These are phyloP conservation scores for Candida germanica DNA, from an alignment of 805 yeast genomes.

Conservation along the genomic window DNA sequence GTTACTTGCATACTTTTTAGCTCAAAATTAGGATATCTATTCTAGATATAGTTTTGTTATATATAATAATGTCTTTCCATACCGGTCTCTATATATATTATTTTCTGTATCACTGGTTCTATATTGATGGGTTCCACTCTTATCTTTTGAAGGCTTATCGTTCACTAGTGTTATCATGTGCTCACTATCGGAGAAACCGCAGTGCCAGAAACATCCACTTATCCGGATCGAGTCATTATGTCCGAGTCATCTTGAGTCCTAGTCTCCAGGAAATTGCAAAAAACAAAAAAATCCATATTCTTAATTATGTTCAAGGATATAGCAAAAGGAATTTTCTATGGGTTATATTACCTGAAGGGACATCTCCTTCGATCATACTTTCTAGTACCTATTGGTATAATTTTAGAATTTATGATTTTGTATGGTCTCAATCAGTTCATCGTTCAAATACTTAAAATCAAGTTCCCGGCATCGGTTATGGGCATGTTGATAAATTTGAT, in stretches of 20 bases:
- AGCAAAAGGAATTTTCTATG: slow-evolving; percentile 15
- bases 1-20: neutral
- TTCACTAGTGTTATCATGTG: neutral
- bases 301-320: neutral
- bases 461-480: slow-evolving; percentile 69
- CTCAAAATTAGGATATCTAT: neutral
- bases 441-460: slow-evolving; percentile 40
- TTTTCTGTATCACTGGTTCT: too few species aligned
- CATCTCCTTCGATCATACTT: slow-evolving; percentile 45
- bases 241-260: neutral
- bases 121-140: too few species aligned
- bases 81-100: too few species aligned
- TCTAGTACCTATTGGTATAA: slow-evolving; percentile 47
- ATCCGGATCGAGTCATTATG: neutral
- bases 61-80: neutral
- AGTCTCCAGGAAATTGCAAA: neutral
- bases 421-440: slow-evolving; percentile 54
- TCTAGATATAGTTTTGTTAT: neutral
- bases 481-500: slow-evolving; percentile 62
- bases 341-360: slow-evolving; percentile 28
- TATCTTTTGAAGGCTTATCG: too few species aligned
- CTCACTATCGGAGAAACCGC: neutral
- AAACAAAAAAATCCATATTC: neutral
- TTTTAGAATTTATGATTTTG: slow-evolving; percentile 42
- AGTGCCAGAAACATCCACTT: neutral